Conservation (phyloP, 1,284 basidiomycete species). For the Farysia itapuensis region DNA sequence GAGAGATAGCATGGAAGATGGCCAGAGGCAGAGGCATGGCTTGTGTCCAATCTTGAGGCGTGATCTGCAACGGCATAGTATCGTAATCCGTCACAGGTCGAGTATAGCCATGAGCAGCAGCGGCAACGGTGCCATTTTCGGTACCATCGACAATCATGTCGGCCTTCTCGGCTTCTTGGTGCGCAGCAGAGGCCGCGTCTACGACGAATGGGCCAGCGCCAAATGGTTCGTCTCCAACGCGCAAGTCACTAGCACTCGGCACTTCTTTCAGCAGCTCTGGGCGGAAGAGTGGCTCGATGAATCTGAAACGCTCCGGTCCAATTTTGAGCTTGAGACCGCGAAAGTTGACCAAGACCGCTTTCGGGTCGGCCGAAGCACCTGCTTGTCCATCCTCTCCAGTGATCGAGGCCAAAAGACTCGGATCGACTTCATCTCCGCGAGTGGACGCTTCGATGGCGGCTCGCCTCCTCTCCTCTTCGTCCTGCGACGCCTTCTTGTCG, state of each 20-base stretch:
- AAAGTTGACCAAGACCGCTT: conserved; percentile 39
- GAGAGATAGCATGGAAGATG: conserved; percentile 30
- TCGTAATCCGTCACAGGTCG: conserved; percentile 8
- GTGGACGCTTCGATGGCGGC: conserved; percentile 74
- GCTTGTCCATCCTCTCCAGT: conserved; percentile 32
- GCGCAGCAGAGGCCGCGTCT: neutral
- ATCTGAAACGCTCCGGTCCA: conserved; percentile 42
- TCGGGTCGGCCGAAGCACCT: conserved; percentile 32
- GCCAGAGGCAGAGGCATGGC: conserved; percentile 34
- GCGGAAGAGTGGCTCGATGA: conserved; percentile 48
- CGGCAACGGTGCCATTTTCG: neutral
- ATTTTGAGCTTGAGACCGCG: conserved; percentile 48
- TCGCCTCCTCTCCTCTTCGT: conserved; percentile 66
- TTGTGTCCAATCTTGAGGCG: conserved; percentile 18
- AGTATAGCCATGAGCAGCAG: neutral
- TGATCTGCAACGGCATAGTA: conserved; percentile 9
- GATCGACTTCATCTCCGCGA: conserved; percentile 24
- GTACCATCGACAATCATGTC: neutral
- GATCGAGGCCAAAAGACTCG: conserved; percentile 32
- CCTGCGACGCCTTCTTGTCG: conserved; percentile 29
- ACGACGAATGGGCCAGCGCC: conserved; percentile 18
- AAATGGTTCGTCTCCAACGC: conserved; percentile 32
- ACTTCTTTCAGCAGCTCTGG: conserved; percentile 45
- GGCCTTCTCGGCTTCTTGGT: neutral
- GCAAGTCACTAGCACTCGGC: conserved; percentile 12